Evolutionary conservation across 495 filamentous ascomycete species (phyloP).

Genomic region (Penicillium bialowiezense): DNA sequence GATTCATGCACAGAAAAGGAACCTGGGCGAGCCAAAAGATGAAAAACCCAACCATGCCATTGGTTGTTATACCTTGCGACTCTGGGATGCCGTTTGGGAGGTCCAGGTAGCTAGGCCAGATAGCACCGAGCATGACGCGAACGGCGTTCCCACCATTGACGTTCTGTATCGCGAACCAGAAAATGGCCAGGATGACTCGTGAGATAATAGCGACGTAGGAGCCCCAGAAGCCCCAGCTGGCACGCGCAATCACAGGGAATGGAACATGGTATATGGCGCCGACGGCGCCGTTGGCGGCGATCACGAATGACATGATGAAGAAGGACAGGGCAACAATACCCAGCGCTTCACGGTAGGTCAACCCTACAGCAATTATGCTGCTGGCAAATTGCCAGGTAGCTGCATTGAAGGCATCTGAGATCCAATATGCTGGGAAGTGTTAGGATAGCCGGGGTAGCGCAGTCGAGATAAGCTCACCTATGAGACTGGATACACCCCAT

Average conservation of each 20-base stretch:
- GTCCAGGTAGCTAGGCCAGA: constrained; percentile 60
- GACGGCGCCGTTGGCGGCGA: constrained; percentile 61
- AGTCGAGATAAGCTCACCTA: constrained; percentile 23
- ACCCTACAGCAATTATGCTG: constrained; percentile 59
- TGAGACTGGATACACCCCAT: constrained; percentile 41
- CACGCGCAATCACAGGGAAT: constrained; percentile 65
- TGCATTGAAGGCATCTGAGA: constrained; percentile 60
- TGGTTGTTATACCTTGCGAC: constrained; percentile 59
- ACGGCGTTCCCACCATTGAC: constrained; percentile 65
- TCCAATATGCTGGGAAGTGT: constrained; percentile 54
- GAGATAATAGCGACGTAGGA: constrained; percentile 66
- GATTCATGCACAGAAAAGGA: constrained; percentile 47
- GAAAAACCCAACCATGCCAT: constrained; percentile 62
- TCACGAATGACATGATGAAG: constrained; percentile 60
- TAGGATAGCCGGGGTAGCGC: not conserved
- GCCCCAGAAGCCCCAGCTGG: constrained; percentile 68
- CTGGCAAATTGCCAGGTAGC: constrained; percentile 61
- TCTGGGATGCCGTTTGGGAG: constrained; percentile 55
- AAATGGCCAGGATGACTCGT: constrained; percentile 64
- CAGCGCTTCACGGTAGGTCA: constrained; percentile 60
- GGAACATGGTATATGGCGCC: constrained; percentile 62
- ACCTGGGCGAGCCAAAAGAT: constrained; percentile 51
- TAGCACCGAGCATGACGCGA: constrained; percentile 64
- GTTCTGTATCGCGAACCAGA: constrained; percentile 71
- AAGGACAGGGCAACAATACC: constrained; percentile 59